A percentile compares a stretch with the other conserved stretches of the same genome.
phyloP scores from a whole-genome alignment of 306 rosid species.

The Ochetophila trinervis region DNA sequence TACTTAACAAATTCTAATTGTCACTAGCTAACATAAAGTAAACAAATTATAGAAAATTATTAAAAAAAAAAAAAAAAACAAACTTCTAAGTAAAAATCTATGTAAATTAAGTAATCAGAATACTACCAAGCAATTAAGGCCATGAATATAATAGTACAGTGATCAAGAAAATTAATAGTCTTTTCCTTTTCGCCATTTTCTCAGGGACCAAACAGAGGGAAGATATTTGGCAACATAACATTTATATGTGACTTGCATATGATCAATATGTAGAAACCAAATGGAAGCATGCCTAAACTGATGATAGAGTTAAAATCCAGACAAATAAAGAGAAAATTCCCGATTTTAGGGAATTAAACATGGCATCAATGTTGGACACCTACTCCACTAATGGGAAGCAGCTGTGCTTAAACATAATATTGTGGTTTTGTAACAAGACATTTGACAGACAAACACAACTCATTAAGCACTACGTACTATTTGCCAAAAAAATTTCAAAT shows the following conservation, averaged over 20 bases:
- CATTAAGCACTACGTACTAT: constrained; percentile 55
- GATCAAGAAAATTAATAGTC: background rate
- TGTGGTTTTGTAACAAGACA: constrained; percentile 41
- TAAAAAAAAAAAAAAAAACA: too few species aligned
- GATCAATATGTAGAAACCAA: constrained; percentile 6
- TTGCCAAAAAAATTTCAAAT: background rate
- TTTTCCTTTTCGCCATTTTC: constrained; percentile 10
- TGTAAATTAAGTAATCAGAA: too few species aligned
- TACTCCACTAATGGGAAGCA: constrained; percentile 63
- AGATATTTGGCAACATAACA: background rate
- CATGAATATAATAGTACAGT: too few species aligned
- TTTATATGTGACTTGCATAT: constrained; percentile 20
- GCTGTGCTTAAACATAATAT: constrained; percentile 32
- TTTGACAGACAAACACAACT: constrained; percentile 80
- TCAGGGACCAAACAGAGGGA: constrained; percentile 4
- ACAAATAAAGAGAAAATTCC: constrained; percentile 64
- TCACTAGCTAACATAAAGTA: too few species aligned
- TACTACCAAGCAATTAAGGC: too few species aligned
- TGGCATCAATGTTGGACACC: constrained; percentile 56
- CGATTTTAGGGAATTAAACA: constrained; percentile 77
- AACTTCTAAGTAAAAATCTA: too few species aligned
- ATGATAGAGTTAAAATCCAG: constrained; percentile 33
- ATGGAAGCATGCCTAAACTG: constrained; percentile 28
- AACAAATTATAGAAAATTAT: too few species aligned
- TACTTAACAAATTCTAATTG: too few species aligned